phyloP scores from a whole-genome alignment of 2,329 filamentous ascomycete genomes.

The Aurifilum marmelostoma region DNA sequence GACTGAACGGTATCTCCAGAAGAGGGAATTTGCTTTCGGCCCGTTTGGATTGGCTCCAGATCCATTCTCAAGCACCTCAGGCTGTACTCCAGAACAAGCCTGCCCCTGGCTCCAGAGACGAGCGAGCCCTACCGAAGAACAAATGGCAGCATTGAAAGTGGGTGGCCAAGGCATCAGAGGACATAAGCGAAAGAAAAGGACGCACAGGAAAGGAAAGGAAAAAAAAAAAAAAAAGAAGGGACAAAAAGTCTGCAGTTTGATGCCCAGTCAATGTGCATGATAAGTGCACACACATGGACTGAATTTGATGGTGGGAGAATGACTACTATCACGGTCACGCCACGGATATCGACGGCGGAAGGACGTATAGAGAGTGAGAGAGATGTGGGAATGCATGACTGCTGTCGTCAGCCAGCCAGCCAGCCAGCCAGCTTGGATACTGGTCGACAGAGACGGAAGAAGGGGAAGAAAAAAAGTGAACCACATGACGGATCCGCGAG shows the following conservation, averaged over 20 bases:
- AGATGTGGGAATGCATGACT: background rate
- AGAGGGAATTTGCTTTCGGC: slow-evolving; percentile 13
- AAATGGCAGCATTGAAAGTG: slow-evolving; percentile 4
- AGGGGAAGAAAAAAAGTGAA: background rate
- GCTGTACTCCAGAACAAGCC: background rate
- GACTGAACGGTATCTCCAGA: background rate
- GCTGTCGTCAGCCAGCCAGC: too few species aligned
- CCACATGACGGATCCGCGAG: background rate
- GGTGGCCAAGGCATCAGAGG: background rate
- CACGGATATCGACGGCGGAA: background rate
- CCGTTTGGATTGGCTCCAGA: slow-evolving; percentile 16
- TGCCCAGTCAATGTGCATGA: too few species aligned
- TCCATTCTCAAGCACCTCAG: slow-evolving; percentile 19
- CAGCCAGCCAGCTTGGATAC: too few species aligned
- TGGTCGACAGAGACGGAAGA: too few species aligned
- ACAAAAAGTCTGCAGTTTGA: background rate
- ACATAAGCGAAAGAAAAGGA: background rate
- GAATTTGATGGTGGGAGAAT: too few species aligned
- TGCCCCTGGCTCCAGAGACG: background rate
- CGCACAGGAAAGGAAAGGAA: too few species aligned
- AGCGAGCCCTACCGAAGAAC: slow-evolving; percentile 1
- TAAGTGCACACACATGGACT: too few species aligned
- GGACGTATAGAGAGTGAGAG: too few species aligned
- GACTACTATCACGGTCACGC: background rate
- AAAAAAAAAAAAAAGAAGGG: too few species aligned